Percentiles rank a stretch among this genome's conserved stretches.
phyloP scores from a whole-genome alignment of 208 protist species.

The Leishmania mexicana region DNA sequence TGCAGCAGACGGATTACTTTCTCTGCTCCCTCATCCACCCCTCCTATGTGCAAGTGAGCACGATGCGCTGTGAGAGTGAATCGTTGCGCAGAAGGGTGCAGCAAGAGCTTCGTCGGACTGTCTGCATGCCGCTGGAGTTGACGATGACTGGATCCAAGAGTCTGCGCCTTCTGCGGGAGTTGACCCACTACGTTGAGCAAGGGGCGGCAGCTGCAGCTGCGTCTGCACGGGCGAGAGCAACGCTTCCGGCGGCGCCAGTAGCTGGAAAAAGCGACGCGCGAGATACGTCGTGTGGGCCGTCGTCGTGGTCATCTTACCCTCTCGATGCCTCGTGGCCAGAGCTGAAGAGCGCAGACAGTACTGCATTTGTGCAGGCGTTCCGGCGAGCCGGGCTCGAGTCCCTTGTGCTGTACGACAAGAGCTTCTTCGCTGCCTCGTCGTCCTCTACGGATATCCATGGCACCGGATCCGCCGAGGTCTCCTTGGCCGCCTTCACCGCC shows the following conservation, averaged over 20 bases:
- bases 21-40: slow-evolving; percentile 80
- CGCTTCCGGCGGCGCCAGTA: not conserved
- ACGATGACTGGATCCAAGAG: slow-evolving; percentile 48
- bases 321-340: slow-evolving; percentile 24
- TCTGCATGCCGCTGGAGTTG: slow-evolving; percentile 81
- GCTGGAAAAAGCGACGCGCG: not conserved
- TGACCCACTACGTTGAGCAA: slow-evolving; percentile 2
- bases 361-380: slow-evolving; percentile 28
- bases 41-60: slow-evolving; percentile 40
- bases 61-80: slow-evolving; percentile 7
- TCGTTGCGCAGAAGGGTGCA: slow-evolving; percentile 1
- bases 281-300: not conserved
- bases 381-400: slow-evolving; percentile 30
- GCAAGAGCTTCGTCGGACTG: slow-evolving; percentile 27
- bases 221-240: not conserved
- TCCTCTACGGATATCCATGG: too few relatives aligned
- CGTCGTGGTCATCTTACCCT: not conserved
- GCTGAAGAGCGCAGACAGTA: slow-evolving; percentile 22
- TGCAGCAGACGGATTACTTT: slow-evolving; percentile 58
- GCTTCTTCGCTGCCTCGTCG: slow-evolving; percentile 4
- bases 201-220: not conserved
- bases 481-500: slow-evolving; percentile 61
- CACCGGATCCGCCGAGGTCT: slow-evolving; percentile 53
- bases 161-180: slow-evolving; percentile 44
- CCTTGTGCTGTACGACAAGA: slow-evolving; percentile 48